Evolutionary conservation across 2,329 filamentous ascomycete species (phyloP).

Genomic region (Fusarium stilboides): DNA sequence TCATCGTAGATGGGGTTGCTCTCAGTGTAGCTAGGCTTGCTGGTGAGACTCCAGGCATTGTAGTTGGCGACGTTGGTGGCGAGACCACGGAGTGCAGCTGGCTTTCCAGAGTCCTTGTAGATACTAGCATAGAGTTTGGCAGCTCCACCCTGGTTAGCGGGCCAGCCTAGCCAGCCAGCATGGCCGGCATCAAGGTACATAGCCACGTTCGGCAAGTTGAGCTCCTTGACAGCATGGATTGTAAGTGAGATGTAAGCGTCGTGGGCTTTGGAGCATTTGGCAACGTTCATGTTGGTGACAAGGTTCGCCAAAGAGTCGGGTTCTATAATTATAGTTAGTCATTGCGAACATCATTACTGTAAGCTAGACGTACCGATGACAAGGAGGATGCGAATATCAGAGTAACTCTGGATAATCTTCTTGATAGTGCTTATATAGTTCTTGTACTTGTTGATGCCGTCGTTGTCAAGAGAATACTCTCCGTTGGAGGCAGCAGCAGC

Average conservation of each 20-base stretch:
- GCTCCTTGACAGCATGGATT: slow-evolving; percentile 65
- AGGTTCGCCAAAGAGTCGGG: slow-evolving; percentile 73
- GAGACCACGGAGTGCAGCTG: slow-evolving; percentile 66
- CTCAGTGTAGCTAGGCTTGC: slow-evolving; percentile 62
- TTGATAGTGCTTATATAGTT: slow-evolving; percentile 68
- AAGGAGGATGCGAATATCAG: slow-evolving; percentile 61
- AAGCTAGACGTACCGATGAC: slow-evolving; percentile 56
- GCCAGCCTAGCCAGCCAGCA: slow-evolving; percentile 72
- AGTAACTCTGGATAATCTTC: slow-evolving; percentile 59
- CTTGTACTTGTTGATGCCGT: slow-evolving; percentile 69
- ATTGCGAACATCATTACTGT: fast-evolving
- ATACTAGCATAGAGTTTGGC: slow-evolving; percentile 63
- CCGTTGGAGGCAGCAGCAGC: slow-evolving; percentile 71
- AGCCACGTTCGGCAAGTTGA: slow-evolving; percentile 70
- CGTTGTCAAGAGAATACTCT: slow-evolving; percentile 66
- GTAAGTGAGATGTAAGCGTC: slow-evolving; percentile 65
- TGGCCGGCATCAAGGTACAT: slow-evolving; percentile 73
- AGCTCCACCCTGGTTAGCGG: slow-evolving; percentile 65
- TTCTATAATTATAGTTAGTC: slow-evolving; percentile 53
- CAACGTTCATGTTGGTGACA: slow-evolving; percentile 68
- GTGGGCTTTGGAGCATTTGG: slow-evolving; percentile 66
- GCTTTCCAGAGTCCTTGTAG: slow-evolving; percentile 66
- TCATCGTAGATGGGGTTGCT: slow-evolving; percentile 67
- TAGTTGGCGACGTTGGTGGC: slow-evolving; percentile 74
- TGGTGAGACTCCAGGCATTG: slow-evolving; percentile 63